A percentile compares a stretch with the other conserved stretches of the same genome.
Conservation (phyloP, 225 moss, liverwort and hornwort genomes). For the Antitrichia curtipendula region DNA sequence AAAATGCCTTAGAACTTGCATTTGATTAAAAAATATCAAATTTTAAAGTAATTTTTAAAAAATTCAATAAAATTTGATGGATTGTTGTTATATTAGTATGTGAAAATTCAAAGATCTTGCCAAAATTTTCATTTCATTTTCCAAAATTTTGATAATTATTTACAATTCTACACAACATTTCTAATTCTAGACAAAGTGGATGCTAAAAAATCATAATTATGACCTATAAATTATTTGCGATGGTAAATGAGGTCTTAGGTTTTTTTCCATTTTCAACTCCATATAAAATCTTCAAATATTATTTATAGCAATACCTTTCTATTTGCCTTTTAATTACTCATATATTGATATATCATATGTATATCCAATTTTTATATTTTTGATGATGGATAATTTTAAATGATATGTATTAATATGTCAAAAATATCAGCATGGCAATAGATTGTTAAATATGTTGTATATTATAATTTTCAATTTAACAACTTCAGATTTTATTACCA, state of each 20-base stretch:
- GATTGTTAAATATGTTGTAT: not conserved
- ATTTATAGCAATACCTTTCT: not conserved
- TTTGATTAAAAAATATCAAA: not conserved
- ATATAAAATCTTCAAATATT: not conserved
- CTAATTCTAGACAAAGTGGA: fast-evolving
- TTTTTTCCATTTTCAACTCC: not conserved
- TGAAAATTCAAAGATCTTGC: not conserved
- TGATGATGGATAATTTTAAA: not conserved
- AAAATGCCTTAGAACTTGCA: not conserved
- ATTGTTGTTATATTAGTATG: not conserved
- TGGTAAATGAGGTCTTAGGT: not conserved
- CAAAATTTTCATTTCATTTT: too few relatives aligned
- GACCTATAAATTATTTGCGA: not conserved
- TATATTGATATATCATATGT: too few relatives aligned
- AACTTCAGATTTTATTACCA: not conserved
- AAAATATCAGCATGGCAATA: not conserved
- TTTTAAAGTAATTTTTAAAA: not conserved
- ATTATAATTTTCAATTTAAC: not conserved
- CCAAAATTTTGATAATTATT: not conserved
- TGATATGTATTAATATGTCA: not conserved
- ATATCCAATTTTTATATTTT: not conserved
- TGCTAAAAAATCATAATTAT: not conserved
- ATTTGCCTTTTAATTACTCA: not conserved
- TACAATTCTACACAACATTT: fast-evolving
- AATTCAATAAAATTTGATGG: not conserved